Evolutionary conservation across 441 rosid genomes (phyloP), one percentile per base, ranked within the genome.

Genomic region (Sinapis alba): DNA sequence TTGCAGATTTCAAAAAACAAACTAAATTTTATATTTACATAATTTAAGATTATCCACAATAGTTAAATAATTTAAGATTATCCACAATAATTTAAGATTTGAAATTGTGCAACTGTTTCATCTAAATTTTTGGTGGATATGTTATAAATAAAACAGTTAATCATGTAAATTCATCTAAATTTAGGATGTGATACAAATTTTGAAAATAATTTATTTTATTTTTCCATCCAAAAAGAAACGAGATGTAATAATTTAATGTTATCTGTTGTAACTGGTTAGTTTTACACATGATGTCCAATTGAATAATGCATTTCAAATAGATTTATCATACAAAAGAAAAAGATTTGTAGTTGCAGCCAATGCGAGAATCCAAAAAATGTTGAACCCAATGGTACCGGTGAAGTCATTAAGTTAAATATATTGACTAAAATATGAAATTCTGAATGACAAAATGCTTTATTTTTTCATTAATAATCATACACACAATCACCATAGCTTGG

Each of bases 401-500:
- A 15, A 45, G 53, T 45, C 18, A 45, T 45, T 6, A 13, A 41
- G 15, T 41, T 41, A 45, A 45, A 45, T 15, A 45, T 45, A 45
- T 15, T 45, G 53, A 45, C 53, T 45, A 15, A 45, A 45, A 45
- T 15, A 41, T 41, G 47, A 41, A 13, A 41, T 41, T 41, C 53
- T 45, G 18, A 45, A 45, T 45, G 9, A 45, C 19, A 19, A 54
- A 54, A 20, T 54, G 11, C 60, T 21, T 21, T 11, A 10, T 21
- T 54, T 54, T 54, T 11, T 21, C 28, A 54, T 54, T 54, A 30
- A 34, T 23, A 62, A 32, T 5, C 47, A 62, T 21, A 63, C 7
- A 41, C 51, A 63, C 75, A 72, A 51, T 8, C 1, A 23, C 28
- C 58, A 54, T 24, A 28, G 24, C 32, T 73, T 64, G 65, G 71